Evolutionary conservation across 2,329 filamentous ascomycete species (phyloP).

Genomic region (Pestalotiopsis sp.): DNA sequence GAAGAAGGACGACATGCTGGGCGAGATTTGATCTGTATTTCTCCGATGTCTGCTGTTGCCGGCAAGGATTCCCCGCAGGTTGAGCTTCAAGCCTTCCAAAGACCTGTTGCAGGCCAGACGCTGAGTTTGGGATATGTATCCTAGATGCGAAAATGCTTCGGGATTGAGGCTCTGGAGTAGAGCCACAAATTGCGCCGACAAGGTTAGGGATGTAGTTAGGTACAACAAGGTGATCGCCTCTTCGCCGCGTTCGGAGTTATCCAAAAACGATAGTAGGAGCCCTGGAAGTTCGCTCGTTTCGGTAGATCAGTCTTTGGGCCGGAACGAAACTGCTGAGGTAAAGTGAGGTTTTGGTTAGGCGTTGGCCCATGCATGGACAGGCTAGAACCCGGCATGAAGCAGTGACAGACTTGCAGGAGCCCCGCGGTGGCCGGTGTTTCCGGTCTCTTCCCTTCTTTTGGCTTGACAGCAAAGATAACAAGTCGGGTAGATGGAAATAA

Average conservation of each 20-base stretch:
- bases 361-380: not conserved
- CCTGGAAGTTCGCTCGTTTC: not conserved
- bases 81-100: not conserved
- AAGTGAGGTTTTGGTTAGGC: not conserved
- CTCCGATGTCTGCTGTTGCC: not conserved
- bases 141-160: not conserved
- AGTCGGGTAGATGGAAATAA: not conserved
- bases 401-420: not conserved
- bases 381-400: not conserved
- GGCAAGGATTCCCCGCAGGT: not conserved
- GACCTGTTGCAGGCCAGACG: not conserved
- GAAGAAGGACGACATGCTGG: conserved; percentile 48
- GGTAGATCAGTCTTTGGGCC: not conserved
- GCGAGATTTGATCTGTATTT: not conserved
- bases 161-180: not conserved
- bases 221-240: not conserved
- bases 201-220: not conserved
- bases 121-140: not conserved
- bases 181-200: not conserved
- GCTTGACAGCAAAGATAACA: not conserved
- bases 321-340: not conserved
- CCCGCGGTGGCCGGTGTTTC: not conserved
- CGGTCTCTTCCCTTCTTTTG: not conserved
- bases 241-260: not conserved
- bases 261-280: not conserved